phyloP scores from a whole-genome alignment of 768 basidiomycete genomes.

The Neoboletus magnificus region DNA sequence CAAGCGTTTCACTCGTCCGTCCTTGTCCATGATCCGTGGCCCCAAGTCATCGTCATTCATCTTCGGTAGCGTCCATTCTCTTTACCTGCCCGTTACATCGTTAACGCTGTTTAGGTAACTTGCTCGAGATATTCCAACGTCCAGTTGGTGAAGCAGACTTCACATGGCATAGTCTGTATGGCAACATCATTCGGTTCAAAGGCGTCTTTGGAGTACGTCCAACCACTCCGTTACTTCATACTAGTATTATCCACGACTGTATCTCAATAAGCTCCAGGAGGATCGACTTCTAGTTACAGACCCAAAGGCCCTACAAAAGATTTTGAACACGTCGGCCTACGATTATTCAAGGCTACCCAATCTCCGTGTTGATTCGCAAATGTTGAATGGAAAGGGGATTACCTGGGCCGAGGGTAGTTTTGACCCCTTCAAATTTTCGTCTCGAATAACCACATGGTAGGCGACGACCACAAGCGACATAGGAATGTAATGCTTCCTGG shows the following conservation, averaged over 20 bases:
- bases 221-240: too few relatives aligned
- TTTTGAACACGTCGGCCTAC: slow-evolving; percentile 42
- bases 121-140: neutral
- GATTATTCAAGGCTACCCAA: slow-evolving; percentile 38
- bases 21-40: slow-evolving; percentile 14
- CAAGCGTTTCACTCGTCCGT: neutral
- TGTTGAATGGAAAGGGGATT: too few relatives aligned
- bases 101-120: too few relatives aligned
- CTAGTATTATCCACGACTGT: slow-evolving; percentile 2
- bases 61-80: neutral
- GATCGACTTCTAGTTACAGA: slow-evolving; percentile 18
- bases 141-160: slow-evolving; percentile 29
- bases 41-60: slow-evolving; percentile 16
- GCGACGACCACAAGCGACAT: too few relatives aligned
- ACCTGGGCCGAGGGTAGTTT: too few relatives aligned
- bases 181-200: slow-evolving; percentile 23
- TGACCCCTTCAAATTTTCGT: too few relatives aligned
- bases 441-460: too few relatives aligned
- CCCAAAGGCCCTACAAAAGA: slow-evolving; percentile 2
- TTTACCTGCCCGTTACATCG: neutral
- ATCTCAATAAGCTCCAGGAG: slow-evolving; percentile 30
- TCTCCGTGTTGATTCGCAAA: slow-evolving; percentile 12
- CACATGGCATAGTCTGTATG: slow-evolving; percentile 30
- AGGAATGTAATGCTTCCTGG: too few relatives aligned
- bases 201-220: slow-evolving; percentile 21